phyloP scores from a whole-genome alignment of 768 basidiomycete genomes.

The Amanita rimosa region DNA sequence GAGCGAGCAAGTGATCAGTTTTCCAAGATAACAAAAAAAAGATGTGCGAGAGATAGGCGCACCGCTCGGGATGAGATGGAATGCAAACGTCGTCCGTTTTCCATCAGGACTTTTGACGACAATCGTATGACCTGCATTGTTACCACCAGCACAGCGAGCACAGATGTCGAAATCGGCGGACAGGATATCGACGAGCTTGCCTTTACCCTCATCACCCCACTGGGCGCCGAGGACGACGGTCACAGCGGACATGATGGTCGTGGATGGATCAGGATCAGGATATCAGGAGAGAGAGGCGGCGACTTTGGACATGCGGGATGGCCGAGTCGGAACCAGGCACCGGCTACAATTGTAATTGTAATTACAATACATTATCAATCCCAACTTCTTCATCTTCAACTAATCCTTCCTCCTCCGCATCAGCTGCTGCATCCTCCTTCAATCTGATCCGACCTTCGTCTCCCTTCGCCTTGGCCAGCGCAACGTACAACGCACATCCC shows the following conservation, averaged over 20 bases:
- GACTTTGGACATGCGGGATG: no score
- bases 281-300: no score
- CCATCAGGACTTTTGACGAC: constrained; percentile 64
- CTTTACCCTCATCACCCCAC: constrained; percentile 92
- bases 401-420: no score
- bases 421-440: no score
- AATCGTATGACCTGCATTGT: constrained; percentile 99
- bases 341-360: no score
- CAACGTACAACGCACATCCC: neutral
- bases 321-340: no score
- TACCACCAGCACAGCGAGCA: constrained; percentile 94
- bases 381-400: no score
- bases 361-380: no score
- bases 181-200: constrained; percentile 95
- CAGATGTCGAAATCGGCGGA: constrained; percentile 85
- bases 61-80: constrained; percentile 94
- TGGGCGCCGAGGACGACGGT: constrained; percentile 80
- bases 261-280: no score
- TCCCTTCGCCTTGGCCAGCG: neutral
- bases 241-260: constrained; percentile 11
- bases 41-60: constrained; percentile 13
- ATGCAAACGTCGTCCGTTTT: constrained; percentile 79
- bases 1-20: neutral
- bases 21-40: neutral
- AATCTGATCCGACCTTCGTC: no score